Evolutionary conservation across 2,329 filamentous ascomycete species (phyloP), one percentile per base, ranked within the genome.

Genomic region (Arthrobotrys megalospora): DNA sequence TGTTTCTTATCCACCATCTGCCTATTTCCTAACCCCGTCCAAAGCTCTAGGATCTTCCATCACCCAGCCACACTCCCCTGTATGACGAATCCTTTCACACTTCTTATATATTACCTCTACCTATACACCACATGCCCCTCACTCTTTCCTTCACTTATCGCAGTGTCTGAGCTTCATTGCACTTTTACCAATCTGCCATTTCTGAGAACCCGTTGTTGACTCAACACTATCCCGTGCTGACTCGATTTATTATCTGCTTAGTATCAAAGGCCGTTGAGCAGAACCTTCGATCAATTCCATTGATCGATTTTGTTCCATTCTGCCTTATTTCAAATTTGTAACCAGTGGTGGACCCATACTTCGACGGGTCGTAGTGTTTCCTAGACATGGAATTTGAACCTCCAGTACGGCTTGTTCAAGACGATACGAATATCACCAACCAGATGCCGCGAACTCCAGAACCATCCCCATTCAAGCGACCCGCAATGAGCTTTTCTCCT

Each of bases 361-460:
- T 24, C 38, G 21, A 50, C 38, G 50, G 69, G 69, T 60, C 53
- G 12, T 28, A 28, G 24, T n/a, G 28, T 67, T 50, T 47, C 36
- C 60, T 62, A 67, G 66, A 66, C 14, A 77, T 77, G 73, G 73
- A 77, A 71, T 53, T 38, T 8, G 66, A 77, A 52, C 34, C 21
- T 36, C 34, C 32, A 6, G 36, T 36, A 24, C 58, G 16, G 12
- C 38, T 38, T 32, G 19, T 66, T 19, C 45, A 65, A 47, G 65
- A 77, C n/a, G 14, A 32, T 60, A 65, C 65, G 47, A 66, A 24
- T 47, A 45, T 21, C 6, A 16, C 41, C 19, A 28, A 43, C 24
- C 73, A 71, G 32, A 71, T 77, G 73, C 73, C 73, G 58, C 66
- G 53, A 19, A 77, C 73, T 52, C 73, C 73, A 36, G 73, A 77